Base-by-base conservation (phyloP, 2,329 filamentous ascomycete genomes). In the Sclerotinia spermophila region DNA sequence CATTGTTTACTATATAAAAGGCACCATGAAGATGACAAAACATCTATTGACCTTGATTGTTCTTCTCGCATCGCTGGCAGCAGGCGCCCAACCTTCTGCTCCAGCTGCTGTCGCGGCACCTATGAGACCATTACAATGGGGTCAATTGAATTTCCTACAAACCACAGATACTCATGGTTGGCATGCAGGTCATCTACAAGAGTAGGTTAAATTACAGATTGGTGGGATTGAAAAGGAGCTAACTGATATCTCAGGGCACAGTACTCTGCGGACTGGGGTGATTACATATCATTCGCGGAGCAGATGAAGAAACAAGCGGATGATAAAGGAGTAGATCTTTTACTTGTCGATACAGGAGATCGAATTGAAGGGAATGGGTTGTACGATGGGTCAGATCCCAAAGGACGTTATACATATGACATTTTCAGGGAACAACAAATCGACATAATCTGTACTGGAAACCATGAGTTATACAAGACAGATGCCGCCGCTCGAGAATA, bases 111-210 rank as follows among this genome's bases (percentile, higher is more conserved):
- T 95, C 72, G 86, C 89, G 71, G 93, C 91, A 69, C 94, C 94
- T 60, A 87, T 98, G 81, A 90, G 95, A 77, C 87, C 93, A 75
- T 85, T 99, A 68, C 87, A 89, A 76, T 97, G 94, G 93, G 94
- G 92, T n/a, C 91, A 97, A 80, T 86, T 98, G 78, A 98, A 98
- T 84, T 96, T 97, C 80, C 82, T 99, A n/a, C 94, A 97, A 79
- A 98, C 96, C 0, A 98, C 96, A 55, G 92, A 98, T 80, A 96
- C 92, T 6, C 96, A 98, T 82, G 95, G 96, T 77, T 99, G 96
- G 96, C 90, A 96, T 79, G 93, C 89, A 15, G 96, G 96, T 1
- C 96, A 99, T 84, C 82, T 98, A 7, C 90, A 94, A 83, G 96
- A 99, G 90, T 93, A 83, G 78, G 86, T 64, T 33, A 55, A 10